Base-by-base conservation (phyloP, 805 yeast species). In the Saccharomycopsis capsularis region DNA sequence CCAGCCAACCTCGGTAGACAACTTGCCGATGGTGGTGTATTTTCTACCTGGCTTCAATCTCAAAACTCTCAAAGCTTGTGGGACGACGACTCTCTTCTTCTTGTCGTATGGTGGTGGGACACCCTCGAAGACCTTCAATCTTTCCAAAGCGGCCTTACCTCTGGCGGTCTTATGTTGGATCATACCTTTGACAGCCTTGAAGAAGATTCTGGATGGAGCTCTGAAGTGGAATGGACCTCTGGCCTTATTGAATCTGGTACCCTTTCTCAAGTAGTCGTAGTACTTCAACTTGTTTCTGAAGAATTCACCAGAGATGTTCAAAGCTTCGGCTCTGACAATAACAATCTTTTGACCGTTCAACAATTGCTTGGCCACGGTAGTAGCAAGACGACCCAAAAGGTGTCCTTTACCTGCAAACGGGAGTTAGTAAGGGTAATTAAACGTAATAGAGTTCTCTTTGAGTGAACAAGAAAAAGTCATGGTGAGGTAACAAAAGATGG, bases 211-310 rank as follows among this genome's bases (percentile, higher is more conserved):
- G 59, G 98, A 90, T 75, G 99, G 99, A 59, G 99, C 99, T 79
- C 98, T 93, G 96, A 93, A 93, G 75, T 93, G 99, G 97, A 91
- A 93, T 69, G 98, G 98, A 80, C 99, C 99, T 74, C 89, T 85
- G 68, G 81, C 84, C 80, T 89, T 89, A 95, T 93, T 93, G 90
- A 74, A 93, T 79, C 95, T 85, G 71, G 99, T 90, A 67, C 95
- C 86, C 84, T 93, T 93, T 84, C 99, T 90, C 76, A 93, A 85
- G 89, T 90, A 93, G 73, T 95, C 99, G 77, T 90, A 97, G 93
- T 89, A 93, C 86, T 93, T 93, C 76, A 91, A 85, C 80, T 93
- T 93, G 85, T 91, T 88, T 82, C 99, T 90, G 96, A 93, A 93
- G 75, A 93, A 90, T 79, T 93, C 98, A 74, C 99, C 99, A 68